Base-by-base conservation (phyloP, 441 rosid genomes). In the Sinapis alba region DNA sequence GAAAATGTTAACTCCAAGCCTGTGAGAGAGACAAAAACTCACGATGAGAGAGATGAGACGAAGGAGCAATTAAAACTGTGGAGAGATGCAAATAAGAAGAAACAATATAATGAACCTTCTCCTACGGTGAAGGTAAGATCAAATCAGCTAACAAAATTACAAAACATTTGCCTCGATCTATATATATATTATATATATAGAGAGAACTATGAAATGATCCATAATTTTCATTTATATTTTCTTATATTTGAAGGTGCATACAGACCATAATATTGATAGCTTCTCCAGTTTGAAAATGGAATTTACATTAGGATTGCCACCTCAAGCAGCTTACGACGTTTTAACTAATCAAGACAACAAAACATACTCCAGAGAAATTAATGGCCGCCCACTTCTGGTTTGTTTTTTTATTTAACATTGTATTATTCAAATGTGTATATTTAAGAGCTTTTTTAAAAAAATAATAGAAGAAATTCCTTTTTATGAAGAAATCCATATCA, bases 321-420 rank as follows among this genome's bases (percentile, higher is more conserved):
- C 97, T 5, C 92, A 90, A 82, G 89, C 91, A 1, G 88, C 86
- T 41, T 93, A 81, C 72, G 73, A 93, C 64, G 78, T 93, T 38
- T 88, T 89, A 51, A 86, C 79, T n/a, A 90, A 92, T 77, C 94
- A 94, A 26, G 91, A 89, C 71, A 89, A 90, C 68, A 81, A 78
- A 83, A 79, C 89, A 62, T 90, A 85, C 69, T 90, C 89, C 88
- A 89, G 86, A 79, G 88, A 82, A 76, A 86, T 88, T 73, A 81
- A 89, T 85, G 90, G 82, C 51, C 30, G 45, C 7, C 20, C 15
- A 60, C 28, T 45, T 41, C 41, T 70, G 64, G 72, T 68, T 53
- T n/a, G 6, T 20, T 19, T 20, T 12, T 28, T 65, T 10, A 28
- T 50, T 68, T 53, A 18, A 30, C 6, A n/a, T 56, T 68, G 32